Evolutionary conservation across 202 grass and related monocot genomes (phyloP), one percentile per base, ranked within the genome.

Genomic region (Setaria viridis): DNA sequence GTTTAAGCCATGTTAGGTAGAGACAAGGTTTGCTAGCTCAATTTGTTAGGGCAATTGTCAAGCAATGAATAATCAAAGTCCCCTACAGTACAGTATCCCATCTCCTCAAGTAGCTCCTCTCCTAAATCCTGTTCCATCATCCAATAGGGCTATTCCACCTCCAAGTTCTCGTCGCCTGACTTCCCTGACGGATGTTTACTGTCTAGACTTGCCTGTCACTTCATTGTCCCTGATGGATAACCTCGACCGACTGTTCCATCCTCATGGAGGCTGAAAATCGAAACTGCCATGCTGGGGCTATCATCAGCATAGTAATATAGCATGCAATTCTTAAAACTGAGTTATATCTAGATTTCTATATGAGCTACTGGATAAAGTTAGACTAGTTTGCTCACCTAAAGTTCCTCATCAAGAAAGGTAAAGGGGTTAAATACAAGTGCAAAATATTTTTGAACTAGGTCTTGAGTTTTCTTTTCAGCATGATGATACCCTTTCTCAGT

Each of bases 311-410:
- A 20, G 42, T 41, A 46, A 32, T 50, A 29, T 74, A 55, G 19
- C 58, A 86, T 42, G 43, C 30, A 10, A 11, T 80, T 63, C 37
- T 67, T 39, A 16, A 75, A 41, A 46, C 4, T 21, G 17, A 69
- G 17, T 78, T 51, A 39, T n/a, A 60, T 49, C 47, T 66, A 29
- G 32, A 51, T 15, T 62, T 85, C 37, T 37, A 57, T 67, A 21
- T 17, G 34, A 29, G 15, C 62, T 82, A 82, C 30, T 49, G 33
- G 20, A 72, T n/a, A 25, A 70, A 85, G 45, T 63, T 71, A 59
- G 21, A 59, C 33, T 85, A 25, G 56, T 84, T 70, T 64, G 46
- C 79, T 78, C 37, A 32, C 34, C 55, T 86, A 74, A 65, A 67
- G 45, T 20, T 78, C 59, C 70, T 15, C 34, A 30, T 16, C 6